Percentiles rank a stretch among this genome's conserved stretches.
Evolutionary conservation across 345 rosid species (phyloP).

Genomic region (Sisymbrium altissimum): DNA sequence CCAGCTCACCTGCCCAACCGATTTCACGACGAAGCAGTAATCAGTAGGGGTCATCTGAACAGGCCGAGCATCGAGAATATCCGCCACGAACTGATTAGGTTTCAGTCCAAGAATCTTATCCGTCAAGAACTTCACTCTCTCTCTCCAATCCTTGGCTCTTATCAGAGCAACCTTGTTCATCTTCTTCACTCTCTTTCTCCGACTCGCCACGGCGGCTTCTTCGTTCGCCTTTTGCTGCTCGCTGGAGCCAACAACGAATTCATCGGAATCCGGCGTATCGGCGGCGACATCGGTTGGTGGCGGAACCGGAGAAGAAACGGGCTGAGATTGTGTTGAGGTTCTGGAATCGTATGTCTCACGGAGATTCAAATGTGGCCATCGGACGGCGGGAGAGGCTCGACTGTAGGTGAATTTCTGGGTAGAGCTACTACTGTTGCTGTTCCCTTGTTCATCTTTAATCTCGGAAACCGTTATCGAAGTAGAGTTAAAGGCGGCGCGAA

Average conservation of each 20-base stretch:
- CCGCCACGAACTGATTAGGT: constrained; percentile 69
- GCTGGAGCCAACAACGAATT: constrained; percentile 11
- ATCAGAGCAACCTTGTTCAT: constrained; percentile 74
- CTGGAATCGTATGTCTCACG: constrained; percentile 38
- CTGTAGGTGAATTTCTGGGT: constrained; percentile 60
- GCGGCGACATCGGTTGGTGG: constrained; percentile 5
- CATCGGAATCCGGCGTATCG: constrained; percentile 27
- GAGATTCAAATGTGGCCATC: constrained; percentile 89
- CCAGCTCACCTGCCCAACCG: constrained; percentile 82
- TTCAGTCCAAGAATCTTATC: constrained; percentile 55
- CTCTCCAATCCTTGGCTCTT: constrained; percentile 90
- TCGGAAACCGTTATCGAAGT: background rate
- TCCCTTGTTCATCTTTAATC: constrained; percentile 28
- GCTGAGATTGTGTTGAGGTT: constrained; percentile 33
- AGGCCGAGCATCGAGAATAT: constrained; percentile 61
- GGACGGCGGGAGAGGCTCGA: constrained; percentile 80
- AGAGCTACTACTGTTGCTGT: background rate
- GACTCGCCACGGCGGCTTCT: constrained; percentile 40
- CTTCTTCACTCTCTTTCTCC: constrained; percentile 69
- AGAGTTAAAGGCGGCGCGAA: constrained; percentile 18
- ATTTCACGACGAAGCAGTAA: constrained; percentile 80
- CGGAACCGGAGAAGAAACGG: constrained; percentile 34
- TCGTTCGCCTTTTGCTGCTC: constrained; percentile 35
- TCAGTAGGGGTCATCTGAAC: constrained; percentile 95
- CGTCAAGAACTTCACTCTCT: constrained; percentile 64